Evolutionary conservation across 257 asterid genomes (phyloP).

Genomic region (Solanum chilense): DNA sequence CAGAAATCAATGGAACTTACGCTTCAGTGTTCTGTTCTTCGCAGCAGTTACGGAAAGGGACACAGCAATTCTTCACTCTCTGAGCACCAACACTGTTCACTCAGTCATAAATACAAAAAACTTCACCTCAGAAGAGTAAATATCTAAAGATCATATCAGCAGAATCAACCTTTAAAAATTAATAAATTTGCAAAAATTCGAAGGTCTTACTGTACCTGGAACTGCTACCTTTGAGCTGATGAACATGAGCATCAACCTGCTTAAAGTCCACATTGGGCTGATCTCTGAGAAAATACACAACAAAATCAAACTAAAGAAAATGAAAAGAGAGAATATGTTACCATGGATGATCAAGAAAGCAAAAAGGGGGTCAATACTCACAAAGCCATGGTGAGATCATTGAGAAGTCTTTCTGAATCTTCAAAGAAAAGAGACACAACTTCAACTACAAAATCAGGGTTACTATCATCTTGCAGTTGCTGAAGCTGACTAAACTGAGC

Average conservation of each 20-base stretch:
- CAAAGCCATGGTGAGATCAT: slow-evolving; percentile 65
- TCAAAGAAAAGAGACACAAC: slow-evolving; percentile 77
- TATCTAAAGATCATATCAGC: neutral
- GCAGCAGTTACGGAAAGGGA: slow-evolving; percentile 52
- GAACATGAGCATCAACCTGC: slow-evolving; percentile 79
- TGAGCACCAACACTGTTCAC: slow-evolving; percentile 70
- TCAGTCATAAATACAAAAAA: neutral
- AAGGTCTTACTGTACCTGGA: slow-evolving; percentile 41
- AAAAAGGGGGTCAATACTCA: slow-evolving; percentile 13
- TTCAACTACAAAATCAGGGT: slow-evolving; percentile 71
- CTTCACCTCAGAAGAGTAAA: neutral
- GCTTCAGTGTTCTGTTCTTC: slow-evolving; percentile 44
- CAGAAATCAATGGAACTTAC: slow-evolving; percentile 19
- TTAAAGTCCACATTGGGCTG: slow-evolving; percentile 60
- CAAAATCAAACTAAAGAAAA: neutral
- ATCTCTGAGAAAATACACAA: slow-evolving; percentile 21
- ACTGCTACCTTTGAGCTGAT: slow-evolving; percentile 90
- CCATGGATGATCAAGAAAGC: neutral
- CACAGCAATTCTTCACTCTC: slow-evolving; percentile 56
- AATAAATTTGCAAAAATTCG: neutral
- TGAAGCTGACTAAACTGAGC: slow-evolving; percentile 73
- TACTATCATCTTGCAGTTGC: slow-evolving; percentile 78
- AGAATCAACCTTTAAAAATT: neutral
- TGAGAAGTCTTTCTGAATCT: slow-evolving; percentile 68
- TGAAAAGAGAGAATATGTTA: neutral